phyloP scores from a whole-genome alignment of 176 grass and related monocot genomes.

The Alopecurus myosuroides region DNA sequence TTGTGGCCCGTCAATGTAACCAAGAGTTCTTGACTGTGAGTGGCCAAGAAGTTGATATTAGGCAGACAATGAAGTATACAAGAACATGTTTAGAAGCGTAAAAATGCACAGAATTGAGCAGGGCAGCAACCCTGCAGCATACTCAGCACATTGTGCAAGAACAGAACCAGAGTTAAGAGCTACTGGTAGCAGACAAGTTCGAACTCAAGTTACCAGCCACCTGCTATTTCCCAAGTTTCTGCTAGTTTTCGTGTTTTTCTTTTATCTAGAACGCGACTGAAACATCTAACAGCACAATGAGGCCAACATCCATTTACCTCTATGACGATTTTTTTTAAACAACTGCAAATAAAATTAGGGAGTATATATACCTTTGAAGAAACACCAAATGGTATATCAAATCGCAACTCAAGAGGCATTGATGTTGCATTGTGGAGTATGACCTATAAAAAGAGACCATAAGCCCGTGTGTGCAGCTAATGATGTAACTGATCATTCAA shows the following conservation, averaged over 20 bases:
- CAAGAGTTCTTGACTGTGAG: background rate
- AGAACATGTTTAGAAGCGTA: background rate
- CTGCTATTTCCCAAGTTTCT: background rate
- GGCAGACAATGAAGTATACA: background rate
- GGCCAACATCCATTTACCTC: conserved; percentile 10
- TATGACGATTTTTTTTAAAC: conserved; percentile 1
- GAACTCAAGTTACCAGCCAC: background rate
- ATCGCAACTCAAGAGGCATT: conserved; percentile 77
- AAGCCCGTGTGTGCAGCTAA: conserved; percentile 18
- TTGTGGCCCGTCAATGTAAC: background rate
- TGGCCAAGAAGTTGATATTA: conserved; percentile 3
- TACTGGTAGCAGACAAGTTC: background rate
- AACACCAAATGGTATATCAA: conserved; percentile 95
- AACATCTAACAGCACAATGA: background rate
- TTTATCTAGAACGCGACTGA: background rate
- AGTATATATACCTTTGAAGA: conserved; percentile 75
- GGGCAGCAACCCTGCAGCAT: background rate
- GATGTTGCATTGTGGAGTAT: conserved; percentile 88
- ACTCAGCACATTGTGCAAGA: background rate
- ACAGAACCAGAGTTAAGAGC: background rate
- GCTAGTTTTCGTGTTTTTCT: background rate
- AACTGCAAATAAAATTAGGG: conserved; percentile 11
- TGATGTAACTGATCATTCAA: conserved; percentile 29
- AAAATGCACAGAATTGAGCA: conserved; percentile 4
- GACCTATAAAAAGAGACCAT: conserved; percentile 53